Evolutionary conservation across 495 filamentous ascomycete genomes (phyloP).

Genomic region (Annulohypoxylon nitens): DNA sequence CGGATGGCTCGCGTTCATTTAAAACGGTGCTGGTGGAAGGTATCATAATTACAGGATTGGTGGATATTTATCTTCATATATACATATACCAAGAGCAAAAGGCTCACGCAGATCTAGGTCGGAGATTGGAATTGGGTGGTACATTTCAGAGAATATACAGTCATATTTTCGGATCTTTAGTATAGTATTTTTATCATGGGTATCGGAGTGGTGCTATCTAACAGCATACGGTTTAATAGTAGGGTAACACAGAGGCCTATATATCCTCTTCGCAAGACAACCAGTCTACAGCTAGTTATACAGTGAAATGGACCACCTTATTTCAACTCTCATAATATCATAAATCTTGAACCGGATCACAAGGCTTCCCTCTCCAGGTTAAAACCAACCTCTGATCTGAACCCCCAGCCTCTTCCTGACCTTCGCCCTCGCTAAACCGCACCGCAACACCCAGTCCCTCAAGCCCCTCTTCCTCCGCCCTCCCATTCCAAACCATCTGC

Average conservation of each 20-base stretch:
- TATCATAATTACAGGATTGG: neutral
- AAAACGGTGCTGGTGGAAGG: neutral
- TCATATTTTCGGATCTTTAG: neutral
- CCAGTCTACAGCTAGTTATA: neutral
- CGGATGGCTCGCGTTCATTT: neutral
- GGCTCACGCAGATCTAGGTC: slow-evolving; percentile 5
- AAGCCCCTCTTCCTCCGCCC: slow-evolving; percentile 73
- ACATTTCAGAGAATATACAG: neutral
- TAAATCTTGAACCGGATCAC: slow-evolving; percentile 2
- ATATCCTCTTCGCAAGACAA: neutral
- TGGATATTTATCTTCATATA: neutral
- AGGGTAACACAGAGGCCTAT: neutral
- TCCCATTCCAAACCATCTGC: slow-evolving; percentile 79
- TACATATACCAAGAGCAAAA: slow-evolving; percentile 7
- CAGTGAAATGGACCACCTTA: neutral
- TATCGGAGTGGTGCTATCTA: neutral
- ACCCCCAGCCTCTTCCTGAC: slow-evolving; percentile 33
- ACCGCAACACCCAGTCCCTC: slow-evolving; percentile 72
- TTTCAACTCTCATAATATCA: no score
- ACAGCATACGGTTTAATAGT: slow-evolving; percentile 1
- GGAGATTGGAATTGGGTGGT: neutral
- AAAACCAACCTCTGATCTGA: slow-evolving; percentile 57
- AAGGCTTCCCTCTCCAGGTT: slow-evolving; percentile 69
- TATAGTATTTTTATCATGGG: neutral
- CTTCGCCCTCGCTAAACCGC: slow-evolving; percentile 57